A percentile compares a stretch with the other conserved stretches of the same genome.
Evolutionary conservation across 192 early-diverging fungal species (phyloP).

Genomic region (Coemansia sp.): DNA sequence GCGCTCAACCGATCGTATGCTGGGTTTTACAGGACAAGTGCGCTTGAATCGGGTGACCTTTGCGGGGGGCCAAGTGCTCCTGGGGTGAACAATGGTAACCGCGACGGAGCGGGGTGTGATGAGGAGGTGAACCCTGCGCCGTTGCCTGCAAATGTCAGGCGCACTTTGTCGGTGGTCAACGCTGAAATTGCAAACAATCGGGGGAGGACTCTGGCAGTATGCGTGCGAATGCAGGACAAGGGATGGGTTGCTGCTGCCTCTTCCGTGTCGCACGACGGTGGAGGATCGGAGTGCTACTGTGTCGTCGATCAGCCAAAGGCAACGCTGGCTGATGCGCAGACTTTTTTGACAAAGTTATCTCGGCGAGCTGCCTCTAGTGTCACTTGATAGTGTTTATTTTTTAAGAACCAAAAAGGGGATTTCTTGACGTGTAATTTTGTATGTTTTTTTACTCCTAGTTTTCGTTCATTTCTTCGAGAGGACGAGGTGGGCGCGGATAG

Average conservation of each 20-base stretch:
- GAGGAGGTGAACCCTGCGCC: not conserved
- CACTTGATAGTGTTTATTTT: not conserved
- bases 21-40: slow-evolving; percentile 12
- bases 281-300: slow-evolving; percentile 22
- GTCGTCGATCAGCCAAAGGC: slow-evolving; percentile 52
- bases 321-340: slow-evolving; percentile 47
- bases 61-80: not conserved
- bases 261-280: not conserved
- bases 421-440: not conserved
- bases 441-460: slow-evolving; percentile 1
- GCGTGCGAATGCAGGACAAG: slow-evolving; percentile 53
- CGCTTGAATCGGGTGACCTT: not conserved
- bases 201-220: slow-evolving; percentile 12
- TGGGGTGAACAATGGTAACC: not conserved
- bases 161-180: slow-evolving; percentile 24
- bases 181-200: slow-evolving; percentile 20
- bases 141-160: slow-evolving; percentile 23
- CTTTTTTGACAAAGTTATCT: slow-evolving; percentile 23
- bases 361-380: slow-evolving; percentile 11
- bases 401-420: not conserved
- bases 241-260: slow-evolving; percentile 42
- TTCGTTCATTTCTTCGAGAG: slow-evolving; percentile 19
- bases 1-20: slow-evolving; percentile 30
- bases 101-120: not conserved
- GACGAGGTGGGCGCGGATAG: slow-evolving; percentile 25